A percentile compares a stretch with the other conserved stretches of the same genome.
Conservation (phyloP, 257 asterid species). For the Ajuga chamaepitys region DNA sequence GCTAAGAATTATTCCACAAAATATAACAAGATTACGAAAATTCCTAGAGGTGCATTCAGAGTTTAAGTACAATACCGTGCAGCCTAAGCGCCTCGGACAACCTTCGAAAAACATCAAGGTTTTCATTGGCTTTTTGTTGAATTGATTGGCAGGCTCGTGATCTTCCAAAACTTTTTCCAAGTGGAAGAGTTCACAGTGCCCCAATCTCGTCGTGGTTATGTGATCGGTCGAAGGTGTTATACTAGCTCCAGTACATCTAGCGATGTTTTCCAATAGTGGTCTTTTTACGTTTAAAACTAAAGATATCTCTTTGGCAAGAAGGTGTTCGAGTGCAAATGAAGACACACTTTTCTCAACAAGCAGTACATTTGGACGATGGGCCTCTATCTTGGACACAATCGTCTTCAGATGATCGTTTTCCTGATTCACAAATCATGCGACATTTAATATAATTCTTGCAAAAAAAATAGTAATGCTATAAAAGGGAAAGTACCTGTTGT, state of each 20-base stretch:
- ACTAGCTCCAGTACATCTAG: constrained; percentile 86
- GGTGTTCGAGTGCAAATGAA: constrained; percentile 79
- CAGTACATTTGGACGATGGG: constrained; percentile 81
- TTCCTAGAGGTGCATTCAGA: not conserved
- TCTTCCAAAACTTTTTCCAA: constrained; percentile 74
- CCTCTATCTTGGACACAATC: constrained; percentile 79
- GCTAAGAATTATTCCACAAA: not conserved
- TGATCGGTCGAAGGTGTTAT: constrained; percentile 78
- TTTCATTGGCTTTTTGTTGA: constrained; percentile 66
- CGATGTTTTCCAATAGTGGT: constrained; percentile 70
- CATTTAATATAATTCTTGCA: constrained; percentile 5
- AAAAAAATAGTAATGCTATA: not conserved
- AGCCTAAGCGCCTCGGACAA: constrained; percentile 89
- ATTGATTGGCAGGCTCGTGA: constrained; percentile 61
- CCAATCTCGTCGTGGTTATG: constrained; percentile 60
- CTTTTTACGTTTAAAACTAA: constrained; percentile 79
- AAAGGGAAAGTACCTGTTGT: constrained; percentile 54
- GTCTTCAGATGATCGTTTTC: constrained; percentile 80
- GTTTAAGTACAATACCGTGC: constrained; percentile 64
- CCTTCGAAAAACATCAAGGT: constrained; percentile 97
- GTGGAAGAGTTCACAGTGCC: constrained; percentile 81
- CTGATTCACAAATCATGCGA: constrained; percentile 33
- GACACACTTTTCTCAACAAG: constrained; percentile 93
- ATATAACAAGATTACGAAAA: too few species aligned
- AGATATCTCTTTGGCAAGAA: constrained; percentile 84